Conservation (phyloP, 192 early-diverging fungal genomes). For the Obelidium mucronatum region DNA sequence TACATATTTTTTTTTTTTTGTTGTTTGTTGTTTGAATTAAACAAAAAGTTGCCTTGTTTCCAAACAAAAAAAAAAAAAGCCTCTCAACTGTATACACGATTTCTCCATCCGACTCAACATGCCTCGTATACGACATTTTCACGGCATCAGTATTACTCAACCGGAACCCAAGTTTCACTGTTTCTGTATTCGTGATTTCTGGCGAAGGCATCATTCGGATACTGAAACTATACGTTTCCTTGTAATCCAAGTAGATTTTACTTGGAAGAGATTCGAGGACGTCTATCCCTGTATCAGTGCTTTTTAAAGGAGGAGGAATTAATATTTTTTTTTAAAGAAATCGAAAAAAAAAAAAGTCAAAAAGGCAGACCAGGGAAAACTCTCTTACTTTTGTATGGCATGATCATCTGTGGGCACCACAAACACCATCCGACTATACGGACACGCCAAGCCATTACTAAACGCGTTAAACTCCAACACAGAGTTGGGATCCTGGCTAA, state of each 20-base stretch:
- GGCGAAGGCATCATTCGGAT: neutral
- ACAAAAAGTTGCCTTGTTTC: no score
- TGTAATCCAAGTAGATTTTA: conserved; percentile 18
- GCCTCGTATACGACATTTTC: neutral
- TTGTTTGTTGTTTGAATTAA: no score
- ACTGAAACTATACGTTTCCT: conserved; percentile 5
- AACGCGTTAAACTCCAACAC: neutral
- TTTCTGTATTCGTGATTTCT: neutral
- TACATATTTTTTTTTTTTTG: neutral
- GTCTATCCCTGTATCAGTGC: neutral
- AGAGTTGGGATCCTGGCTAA: no score
- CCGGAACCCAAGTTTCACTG: neutral
- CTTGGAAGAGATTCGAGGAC: conserved; percentile 6
- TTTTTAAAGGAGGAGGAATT: neutral
- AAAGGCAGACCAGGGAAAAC: neutral
- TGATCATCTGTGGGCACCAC: neutral
- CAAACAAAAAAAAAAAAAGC: no score
- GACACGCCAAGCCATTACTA: neutral
- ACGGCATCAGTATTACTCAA: conserved; percentile 2
- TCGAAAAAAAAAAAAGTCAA: neutral
- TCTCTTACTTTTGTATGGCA: neutral
- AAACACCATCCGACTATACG: conserved; percentile 15
- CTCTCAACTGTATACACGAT: conserved; percentile 11
- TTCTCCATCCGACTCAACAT: neutral
- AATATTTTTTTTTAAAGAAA: no score